Evolutionary conservation across 306 rosid species (phyloP).

Genomic region (Biancaea sappan): DNA sequence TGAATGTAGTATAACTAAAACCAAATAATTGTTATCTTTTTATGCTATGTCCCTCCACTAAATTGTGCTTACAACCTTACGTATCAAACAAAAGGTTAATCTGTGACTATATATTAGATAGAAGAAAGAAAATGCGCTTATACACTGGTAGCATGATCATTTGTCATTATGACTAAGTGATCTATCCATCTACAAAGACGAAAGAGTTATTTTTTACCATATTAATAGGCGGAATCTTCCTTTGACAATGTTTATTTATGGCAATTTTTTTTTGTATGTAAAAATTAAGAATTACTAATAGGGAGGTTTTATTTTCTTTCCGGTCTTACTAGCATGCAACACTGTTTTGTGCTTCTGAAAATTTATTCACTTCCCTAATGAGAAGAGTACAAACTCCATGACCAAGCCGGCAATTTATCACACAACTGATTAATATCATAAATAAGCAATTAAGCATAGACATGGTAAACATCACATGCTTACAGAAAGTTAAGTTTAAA

Average conservation of each 20-base stretch:
- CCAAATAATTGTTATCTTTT: background rate
- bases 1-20: slow-evolving; percentile 17
- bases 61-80: background rate
- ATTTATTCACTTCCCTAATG: background rate
- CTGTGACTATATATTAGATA: background rate
- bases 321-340: background rate
- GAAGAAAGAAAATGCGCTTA: slow-evolving; percentile 5
- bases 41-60: background rate
- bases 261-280: too few relatives aligned
- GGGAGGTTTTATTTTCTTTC: background rate
- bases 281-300: background rate
- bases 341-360: background rate
- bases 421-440: too few relatives aligned
- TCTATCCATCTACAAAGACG: background rate
- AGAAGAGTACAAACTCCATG: too few relatives aligned
- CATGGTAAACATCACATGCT: too few relatives aligned
- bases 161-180: background rate
- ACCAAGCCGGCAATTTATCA: too few relatives aligned
- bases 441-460: too few relatives aligned
- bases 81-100: background rate
- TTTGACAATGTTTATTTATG: too few relatives aligned
- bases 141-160: background rate
- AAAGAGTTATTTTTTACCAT: too few relatives aligned
- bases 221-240: background rate
- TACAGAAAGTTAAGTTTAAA: too few relatives aligned